Evolutionary conservation across 495 filamentous ascomycete species (phyloP).

Genomic region (Venustampulla echinocandica): DNA sequence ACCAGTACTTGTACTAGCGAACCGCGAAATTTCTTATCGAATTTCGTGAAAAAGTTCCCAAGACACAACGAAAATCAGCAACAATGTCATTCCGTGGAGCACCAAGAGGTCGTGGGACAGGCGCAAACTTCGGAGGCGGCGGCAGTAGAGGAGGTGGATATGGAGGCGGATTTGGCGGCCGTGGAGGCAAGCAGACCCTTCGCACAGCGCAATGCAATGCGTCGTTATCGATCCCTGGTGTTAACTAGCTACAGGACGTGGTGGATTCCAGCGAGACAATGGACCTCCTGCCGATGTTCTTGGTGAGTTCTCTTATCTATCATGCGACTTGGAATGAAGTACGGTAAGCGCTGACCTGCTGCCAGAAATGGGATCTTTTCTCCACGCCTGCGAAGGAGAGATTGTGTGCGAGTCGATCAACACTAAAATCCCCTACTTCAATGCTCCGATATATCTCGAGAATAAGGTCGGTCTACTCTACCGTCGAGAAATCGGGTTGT

Average conservation of each 20-base stretch:
- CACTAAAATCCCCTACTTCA: constrained; percentile 96
- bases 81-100: constrained; percentile 26
- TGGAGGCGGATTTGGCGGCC: constrained; percentile 42
- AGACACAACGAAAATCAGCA: constrained; percentile 2
- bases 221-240: too few relatives aligned
- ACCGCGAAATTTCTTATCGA: too few relatives aligned
- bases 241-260: constrained; percentile 33
- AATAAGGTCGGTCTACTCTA: constrained; percentile 60
- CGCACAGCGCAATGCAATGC: too few relatives aligned
- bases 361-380: constrained; percentile 81
- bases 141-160: constrained; percentile 33
- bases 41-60: background rate
- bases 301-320: constrained; percentile 9
- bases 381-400: constrained; percentile 93
- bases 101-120: constrained; percentile 24
- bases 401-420: constrained; percentile 92
- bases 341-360: background rate
- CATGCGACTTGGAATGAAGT: background rate
- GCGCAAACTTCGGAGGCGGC: constrained; percentile 32
- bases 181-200: constrained; percentile 39
- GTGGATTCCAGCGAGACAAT: constrained; percentile 44
- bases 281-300: constrained; percentile 45
- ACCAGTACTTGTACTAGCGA: too few relatives aligned
- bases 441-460: constrained; percentile 95
- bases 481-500: background rate